Base-by-base conservation (phyloP, 106 monocot species). In the Chionographis japonica region DNA sequence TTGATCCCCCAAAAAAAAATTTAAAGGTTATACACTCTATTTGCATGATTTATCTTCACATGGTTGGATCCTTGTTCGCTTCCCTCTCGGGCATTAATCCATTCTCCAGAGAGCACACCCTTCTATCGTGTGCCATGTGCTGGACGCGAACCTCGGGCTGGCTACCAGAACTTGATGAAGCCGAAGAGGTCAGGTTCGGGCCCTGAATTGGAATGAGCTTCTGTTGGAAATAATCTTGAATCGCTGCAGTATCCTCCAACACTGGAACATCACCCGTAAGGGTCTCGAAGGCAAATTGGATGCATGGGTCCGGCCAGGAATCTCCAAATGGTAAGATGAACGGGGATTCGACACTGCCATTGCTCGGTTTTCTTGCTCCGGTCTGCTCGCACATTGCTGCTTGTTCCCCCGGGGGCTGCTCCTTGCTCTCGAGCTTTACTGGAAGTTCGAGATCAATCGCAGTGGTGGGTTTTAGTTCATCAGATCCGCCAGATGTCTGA, bases 211-310 rank as follows among this genome's bases (percentile, higher is more conserved):
- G 61, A 40, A 39, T 39, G 4, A 63, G 55, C 52, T 77, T 67
- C 41, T 70, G 72, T 16, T 70, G 56, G 19, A 78, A 72, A 46
- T 63, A 86, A 15, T 68, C 72, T 49, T 72, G 41, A 6, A 77
- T 69, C 4, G 70, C 39, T 2, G 68, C 8, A 52, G 50, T 35
- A 53, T 84, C 83, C 13, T 76, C 87, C 15, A 73, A 61, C 5
- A 68, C 49, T 2, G 82, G 78, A 58, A 81, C 65, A 61, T 80
- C 84, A n/a, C 89, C 80, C 0, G 80, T 90, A 46, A 90, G 86
- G 40, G 87, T 90, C 73, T 74, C 87, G 75, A 87, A 84, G 35
- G 90, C 90, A 61, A 86, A 90, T 52, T 87, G 80, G 11, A 90
- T 69, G 69, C 87, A 87, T 40, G 90, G 86, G 42, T 90, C 90